A percentile compares a stretch with the other conserved stretches of the same genome.
Evolutionary conservation across 192 early-diverging fungal species (phyloP).

Genomic region (Coemansia sp.): DNA sequence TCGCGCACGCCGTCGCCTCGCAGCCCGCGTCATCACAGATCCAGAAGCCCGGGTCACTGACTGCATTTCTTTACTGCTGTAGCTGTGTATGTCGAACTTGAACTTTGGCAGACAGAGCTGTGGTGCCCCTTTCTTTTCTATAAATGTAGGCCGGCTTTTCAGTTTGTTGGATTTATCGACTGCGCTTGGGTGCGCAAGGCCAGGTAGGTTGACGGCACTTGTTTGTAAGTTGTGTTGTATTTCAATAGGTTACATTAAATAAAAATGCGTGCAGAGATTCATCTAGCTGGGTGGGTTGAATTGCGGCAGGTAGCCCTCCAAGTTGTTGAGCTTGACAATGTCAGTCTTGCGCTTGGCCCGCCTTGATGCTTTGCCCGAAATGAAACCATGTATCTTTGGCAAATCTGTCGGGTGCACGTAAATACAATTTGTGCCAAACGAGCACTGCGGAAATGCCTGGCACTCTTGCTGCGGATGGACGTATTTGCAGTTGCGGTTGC

Average conservation of each 20-base stretch:
- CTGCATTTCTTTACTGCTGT: constrained; percentile 4
- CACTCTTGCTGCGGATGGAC: constrained; percentile 38
- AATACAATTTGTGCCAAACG: constrained; percentile 37
- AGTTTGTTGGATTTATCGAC: too few relatives aligned
- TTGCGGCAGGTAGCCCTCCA: constrained; percentile 15
- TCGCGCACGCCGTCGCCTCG: constrained; percentile 51
- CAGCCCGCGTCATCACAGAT: constrained; percentile 27
- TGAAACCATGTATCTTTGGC: constrained; percentile 40
- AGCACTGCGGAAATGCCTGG: constrained; percentile 28
- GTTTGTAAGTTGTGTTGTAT: not conserved
- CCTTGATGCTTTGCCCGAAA: constrained; percentile 19
- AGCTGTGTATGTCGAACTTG: not conserved
- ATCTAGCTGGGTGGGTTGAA: not conserved
- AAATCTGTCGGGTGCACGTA: constrained; percentile 45
- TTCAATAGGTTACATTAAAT: not conserved
- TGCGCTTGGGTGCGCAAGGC: too few relatives aligned
- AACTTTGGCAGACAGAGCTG: not conserved
- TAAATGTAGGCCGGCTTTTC: not conserved
- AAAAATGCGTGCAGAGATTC: not conserved
- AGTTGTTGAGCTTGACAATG: constrained; percentile 40
- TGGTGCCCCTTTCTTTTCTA: not conserved
- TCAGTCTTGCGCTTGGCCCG: constrained; percentile 42
- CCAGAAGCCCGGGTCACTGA: constrained; percentile 35
- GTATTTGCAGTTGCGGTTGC: constrained; percentile 54
- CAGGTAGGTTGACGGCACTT: too few relatives aligned